A percentile compares a stretch with the other conserved stretches of the same genome.
Conservation (phyloP, 106 monocot genomes). For the Chionographis japonica region DNA sequence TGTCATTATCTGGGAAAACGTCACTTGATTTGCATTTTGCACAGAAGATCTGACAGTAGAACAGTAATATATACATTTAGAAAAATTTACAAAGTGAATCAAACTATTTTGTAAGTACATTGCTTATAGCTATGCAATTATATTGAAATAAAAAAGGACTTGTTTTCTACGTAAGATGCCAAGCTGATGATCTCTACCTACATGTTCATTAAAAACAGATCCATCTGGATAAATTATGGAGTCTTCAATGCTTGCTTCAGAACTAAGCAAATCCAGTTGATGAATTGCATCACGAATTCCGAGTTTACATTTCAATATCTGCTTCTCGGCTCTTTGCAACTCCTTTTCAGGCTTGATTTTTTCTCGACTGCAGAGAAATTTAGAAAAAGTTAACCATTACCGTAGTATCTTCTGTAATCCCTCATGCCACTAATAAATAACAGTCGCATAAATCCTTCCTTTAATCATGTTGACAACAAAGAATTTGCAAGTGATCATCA, state of each 20-base stretch:
- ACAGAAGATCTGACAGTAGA: constrained; percentile 52
- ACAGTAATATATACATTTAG: background rate
- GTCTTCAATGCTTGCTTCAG: constrained; percentile 53
- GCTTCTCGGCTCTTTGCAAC: constrained; percentile 68
- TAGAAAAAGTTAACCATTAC: constrained; percentile 3
- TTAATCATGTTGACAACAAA: background rate
- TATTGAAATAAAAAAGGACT: background rate
- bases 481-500: no score
- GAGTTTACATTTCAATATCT: constrained; percentile 78
- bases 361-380: constrained; percentile 50
- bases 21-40: constrained; percentile 71
- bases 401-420: background rate
- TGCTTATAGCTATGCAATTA: background rate
- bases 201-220: constrained; percentile 64
- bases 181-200: constrained; percentile 16
- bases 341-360: constrained; percentile 88
- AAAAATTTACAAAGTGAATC: constrained; percentile 4
- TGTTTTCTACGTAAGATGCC: background rate
- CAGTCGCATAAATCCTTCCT: background rate
- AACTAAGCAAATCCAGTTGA: constrained; percentile 59
- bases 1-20: constrained; percentile 70
- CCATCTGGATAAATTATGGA: constrained; percentile 54
- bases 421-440: no score
- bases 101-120: background rate
- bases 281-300: constrained; percentile 72